Conservation (phyloP, 1,284 basidiomycete species). For the Cryptococcus maquisensis region DNA sequence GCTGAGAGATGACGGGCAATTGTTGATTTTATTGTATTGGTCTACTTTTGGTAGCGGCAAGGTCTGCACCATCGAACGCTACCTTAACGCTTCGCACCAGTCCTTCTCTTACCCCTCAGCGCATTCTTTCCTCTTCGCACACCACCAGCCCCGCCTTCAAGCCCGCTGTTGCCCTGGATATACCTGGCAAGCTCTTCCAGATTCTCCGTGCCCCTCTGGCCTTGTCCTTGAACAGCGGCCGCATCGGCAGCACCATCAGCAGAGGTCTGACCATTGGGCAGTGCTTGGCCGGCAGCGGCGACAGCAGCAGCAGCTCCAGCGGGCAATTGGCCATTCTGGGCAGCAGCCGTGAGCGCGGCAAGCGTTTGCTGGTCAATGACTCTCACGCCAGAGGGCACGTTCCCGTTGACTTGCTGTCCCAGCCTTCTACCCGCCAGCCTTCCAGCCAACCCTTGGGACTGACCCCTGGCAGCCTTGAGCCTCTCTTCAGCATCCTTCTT, state of each 20-base stretch:
- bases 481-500: slow-evolving; percentile 37
- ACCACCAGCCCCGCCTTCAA: not conserved
- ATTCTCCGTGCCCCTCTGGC: slow-evolving; percentile 39
- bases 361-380: slow-evolving; percentile 12
- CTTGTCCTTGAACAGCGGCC: slow-evolving; percentile 12
- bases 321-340: slow-evolving; percentile 8
- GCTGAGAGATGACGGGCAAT: not conserved
- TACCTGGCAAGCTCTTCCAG: slow-evolving; percentile 51
- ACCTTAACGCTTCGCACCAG: slow-evolving; percentile 43
- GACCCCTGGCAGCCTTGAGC: slow-evolving; percentile 30
- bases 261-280: slow-evolving; percentile 10
- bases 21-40: not conserved
- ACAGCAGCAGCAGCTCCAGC: not conserved
- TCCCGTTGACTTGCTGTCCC: slow-evolving; percentile 1
- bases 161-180: slow-evolving; percentile 41
- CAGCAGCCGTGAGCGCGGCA: slow-evolving; percentile 8
- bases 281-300: slow-evolving; percentile 6
- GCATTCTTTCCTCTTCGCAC: slow-evolving; percentile 40
- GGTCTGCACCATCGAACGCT: too few relatives aligned
- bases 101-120: slow-evolving; percentile 47
- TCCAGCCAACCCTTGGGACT: slow-evolving; percentile 1
- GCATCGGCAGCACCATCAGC: slow-evolving; percentile 13
- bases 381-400: slow-evolving; percentile 6
- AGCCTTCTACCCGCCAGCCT: not conserved
- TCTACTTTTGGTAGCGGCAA: not conserved